Conservation (phyloP, 257 asterid species). For the Lycium ferocissimum region DNA sequence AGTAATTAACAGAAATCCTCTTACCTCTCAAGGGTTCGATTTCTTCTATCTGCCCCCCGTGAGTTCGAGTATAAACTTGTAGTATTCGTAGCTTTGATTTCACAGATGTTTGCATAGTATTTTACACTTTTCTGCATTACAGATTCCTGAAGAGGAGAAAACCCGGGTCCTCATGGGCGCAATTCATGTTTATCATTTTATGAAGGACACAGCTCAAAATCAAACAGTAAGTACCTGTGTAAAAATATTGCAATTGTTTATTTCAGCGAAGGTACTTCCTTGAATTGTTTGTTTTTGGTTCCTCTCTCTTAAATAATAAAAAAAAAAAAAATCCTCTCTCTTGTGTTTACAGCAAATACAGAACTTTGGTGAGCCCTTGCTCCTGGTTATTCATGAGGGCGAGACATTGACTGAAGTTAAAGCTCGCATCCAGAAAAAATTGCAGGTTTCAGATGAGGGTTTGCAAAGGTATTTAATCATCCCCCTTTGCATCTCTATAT, state of each 20-base stretch:
- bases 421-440: slow-evolving; percentile 60
- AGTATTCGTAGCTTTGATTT: neutral
- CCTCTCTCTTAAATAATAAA: neutral
- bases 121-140: slow-evolving; percentile 32
- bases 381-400: slow-evolving; percentile 65
- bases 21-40: neutral
- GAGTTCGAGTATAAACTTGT: neutral
- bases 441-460: slow-evolving; percentile 71
- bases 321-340: no score
- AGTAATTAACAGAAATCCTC: neutral
- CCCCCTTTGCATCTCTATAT: slow-evolving; percentile 24
- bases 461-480: slow-evolving; percentile 51
- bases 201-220: slow-evolving; percentile 56
- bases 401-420: slow-evolving; percentile 66
- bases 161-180: slow-evolving; percentile 59
- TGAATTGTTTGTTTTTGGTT: neutral
- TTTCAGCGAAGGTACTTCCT: neutral
- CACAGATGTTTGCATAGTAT: neutral
- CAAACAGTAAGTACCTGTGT: slow-evolving; percentile 46
- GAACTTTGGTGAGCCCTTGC: slow-evolving; percentile 70
- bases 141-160: slow-evolving; percentile 78
- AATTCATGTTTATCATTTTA: slow-evolving; percentile 66
- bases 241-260: neutral
- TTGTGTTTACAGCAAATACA: slow-evolving; percentile 48
- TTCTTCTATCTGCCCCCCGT: neutral